Evolutionary conservation across 345 rosid species (phyloP).

Genomic region (Geranium rotundifolium): DNA sequence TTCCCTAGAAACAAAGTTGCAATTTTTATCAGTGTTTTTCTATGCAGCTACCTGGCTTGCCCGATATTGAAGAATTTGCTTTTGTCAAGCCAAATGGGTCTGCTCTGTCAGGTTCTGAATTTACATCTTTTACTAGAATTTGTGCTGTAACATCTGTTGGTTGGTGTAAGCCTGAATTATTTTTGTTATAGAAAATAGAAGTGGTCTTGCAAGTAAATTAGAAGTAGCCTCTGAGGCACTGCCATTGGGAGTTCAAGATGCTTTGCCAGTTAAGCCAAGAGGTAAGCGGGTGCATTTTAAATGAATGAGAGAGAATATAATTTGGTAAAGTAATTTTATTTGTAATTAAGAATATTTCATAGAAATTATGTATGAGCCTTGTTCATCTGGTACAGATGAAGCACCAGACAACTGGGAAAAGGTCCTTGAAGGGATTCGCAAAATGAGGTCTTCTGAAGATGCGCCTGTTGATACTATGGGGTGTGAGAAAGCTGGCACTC

Average conservation of each 20-base stretch:
- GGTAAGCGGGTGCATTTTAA: constrained; percentile 16
- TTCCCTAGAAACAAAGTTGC: not conserved
- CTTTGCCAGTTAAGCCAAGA: constrained; percentile 15
- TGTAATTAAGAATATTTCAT: not conserved
- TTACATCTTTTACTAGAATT: constrained; percentile 23
- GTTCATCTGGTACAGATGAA: constrained; percentile 17
- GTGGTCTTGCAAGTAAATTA: constrained; percentile 9
- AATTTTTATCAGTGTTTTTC: not conserved
- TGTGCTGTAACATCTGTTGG: not conserved
- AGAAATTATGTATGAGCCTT: not conserved
- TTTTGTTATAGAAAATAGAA: not conserved
- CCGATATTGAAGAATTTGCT: constrained; percentile 74
- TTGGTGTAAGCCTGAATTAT: not conserved
- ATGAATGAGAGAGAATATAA: not conserved
- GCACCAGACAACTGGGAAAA: constrained; percentile 52
- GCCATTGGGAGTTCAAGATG: constrained; percentile 11
- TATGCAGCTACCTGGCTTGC: constrained; percentile 30
- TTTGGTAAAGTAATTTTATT: not conserved
- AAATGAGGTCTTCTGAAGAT: constrained; percentile 54
- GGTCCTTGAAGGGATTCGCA: constrained; percentile 51
- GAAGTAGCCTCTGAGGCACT: constrained; percentile 14
- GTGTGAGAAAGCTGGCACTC: constrained; percentile 61
- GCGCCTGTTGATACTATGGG: constrained; percentile 80
- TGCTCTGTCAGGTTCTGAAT: not conserved
- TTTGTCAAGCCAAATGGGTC: constrained; percentile 31